These are phyloP conservation scores for Trametes gibbosa DNA, from an alignment of 768 basidiomycete species.

Conservation along the genomic window DNA sequence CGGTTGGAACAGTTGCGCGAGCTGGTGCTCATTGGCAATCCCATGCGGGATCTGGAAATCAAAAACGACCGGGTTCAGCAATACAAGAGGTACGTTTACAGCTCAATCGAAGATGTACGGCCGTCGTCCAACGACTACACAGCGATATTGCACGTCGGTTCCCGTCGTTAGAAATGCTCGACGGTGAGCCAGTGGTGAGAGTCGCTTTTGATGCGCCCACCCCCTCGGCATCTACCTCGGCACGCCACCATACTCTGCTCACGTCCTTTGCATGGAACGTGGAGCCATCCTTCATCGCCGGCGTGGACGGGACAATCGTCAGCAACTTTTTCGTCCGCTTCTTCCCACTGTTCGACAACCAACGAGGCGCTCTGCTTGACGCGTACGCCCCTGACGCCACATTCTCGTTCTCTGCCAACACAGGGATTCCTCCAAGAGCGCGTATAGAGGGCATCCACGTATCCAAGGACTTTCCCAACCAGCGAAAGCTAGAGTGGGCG, in stretches of 20 bases:
- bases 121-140: not conserved
- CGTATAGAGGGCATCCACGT: slow-evolving; percentile 66
- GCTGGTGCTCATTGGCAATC: slow-evolving; percentile 73
- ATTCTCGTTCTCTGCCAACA: slow-evolving; percentile 88
- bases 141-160: slow-evolving; percentile 81
- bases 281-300: slow-evolving; percentile 70
- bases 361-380: slow-evolving; percentile 61
- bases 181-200: slow-evolving; percentile 73
- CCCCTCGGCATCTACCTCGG: slow-evolving; percentile 42
- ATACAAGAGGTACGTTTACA: slow-evolving; percentile 60
- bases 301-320: slow-evolving; percentile 65
- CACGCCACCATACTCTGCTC: slow-evolving; percentile 44
- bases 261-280: slow-evolving; percentile 80
- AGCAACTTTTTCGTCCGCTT: slow-evolving; percentile 79
- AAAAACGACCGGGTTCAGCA: slow-evolving; percentile 54
- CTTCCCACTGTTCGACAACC: slow-evolving; percentile 80
- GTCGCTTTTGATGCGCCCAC: slow-evolving; percentile 79
- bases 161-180: slow-evolving; percentile 77
- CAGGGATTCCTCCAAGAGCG: slow-evolving; percentile 74
- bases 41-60: slow-evolving; percentile 60
- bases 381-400: slow-evolving; percentile 87
- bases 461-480: slow-evolving; percentile 71
- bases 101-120: too few relatives aligned
- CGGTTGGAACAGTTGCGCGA: slow-evolving; percentile 66
- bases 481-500: slow-evolving; percentile 78